Evolutionary conservation across 495 filamentous ascomycete species (phyloP).

Genomic region (Aspergillus mulundensis): DNA sequence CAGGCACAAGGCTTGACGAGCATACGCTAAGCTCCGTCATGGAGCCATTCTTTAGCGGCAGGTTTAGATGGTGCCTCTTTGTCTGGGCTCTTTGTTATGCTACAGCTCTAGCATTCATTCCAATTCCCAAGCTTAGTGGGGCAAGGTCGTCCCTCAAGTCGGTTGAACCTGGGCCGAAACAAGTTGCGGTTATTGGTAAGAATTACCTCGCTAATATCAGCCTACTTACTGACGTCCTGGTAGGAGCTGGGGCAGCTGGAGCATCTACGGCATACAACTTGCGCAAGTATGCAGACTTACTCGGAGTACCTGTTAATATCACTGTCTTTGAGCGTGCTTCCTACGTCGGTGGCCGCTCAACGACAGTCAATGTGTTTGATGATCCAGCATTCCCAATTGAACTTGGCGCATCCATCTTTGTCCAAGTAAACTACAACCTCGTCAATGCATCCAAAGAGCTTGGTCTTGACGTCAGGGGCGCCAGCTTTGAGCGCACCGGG

Average conservation of each 20-base stretch:
- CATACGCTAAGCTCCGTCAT: conserved; percentile 2
- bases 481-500: conserved; percentile 32
- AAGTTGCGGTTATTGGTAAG: conserved; percentile 48
- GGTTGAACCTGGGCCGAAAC: conserved; percentile 25
- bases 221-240: not conserved
- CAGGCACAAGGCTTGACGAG: not conserved
- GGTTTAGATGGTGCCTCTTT: not conserved
- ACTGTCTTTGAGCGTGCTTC: conserved; percentile 81
- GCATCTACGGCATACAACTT: conserved; percentile 84
- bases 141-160: conserved; percentile 24
- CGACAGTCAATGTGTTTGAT: conserved; percentile 78
- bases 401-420: conserved; percentile 89
- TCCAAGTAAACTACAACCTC: conserved; percentile 79
- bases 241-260: conserved; percentile 88
- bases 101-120: conserved; percentile 13
- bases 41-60: not conserved
- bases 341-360: conserved; percentile 83
- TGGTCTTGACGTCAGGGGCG: conserved; percentile 50
- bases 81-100: conserved; percentile 10
- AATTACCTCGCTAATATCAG: not conserved
- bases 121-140: conserved; percentile 18
- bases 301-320: conserved; percentile 60
- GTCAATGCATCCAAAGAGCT: conserved; percentile 70
- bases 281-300: conserved; percentile 57
- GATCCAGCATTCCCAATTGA: conserved; percentile 71